These are phyloP conservation scores for Phylloporus sp. DNA, from an alignment of 768 basidiomycete species.

Conservation along the genomic window DNA sequence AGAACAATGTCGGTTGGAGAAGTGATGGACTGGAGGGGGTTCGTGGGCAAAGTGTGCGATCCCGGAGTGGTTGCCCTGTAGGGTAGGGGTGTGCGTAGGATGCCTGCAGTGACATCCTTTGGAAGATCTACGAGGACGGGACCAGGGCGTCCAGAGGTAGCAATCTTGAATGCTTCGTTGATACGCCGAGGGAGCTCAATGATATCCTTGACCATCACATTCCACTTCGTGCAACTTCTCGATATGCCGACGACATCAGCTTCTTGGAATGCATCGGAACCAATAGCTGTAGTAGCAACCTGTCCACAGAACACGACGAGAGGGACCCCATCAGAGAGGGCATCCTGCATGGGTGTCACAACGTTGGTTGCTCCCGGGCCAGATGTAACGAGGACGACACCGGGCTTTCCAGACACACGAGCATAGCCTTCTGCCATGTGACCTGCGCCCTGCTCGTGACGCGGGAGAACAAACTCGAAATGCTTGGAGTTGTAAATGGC, in stretches of 20 bases:
- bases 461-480: slow-evolving; percentile 92
- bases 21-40: slow-evolving; percentile 59
- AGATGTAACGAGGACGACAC: slow-evolving; percentile 96
- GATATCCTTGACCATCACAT: slow-evolving; percentile 99
- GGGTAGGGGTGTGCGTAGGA: slow-evolving; percentile 80
- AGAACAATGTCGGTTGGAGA: slow-evolving; percentile 59
- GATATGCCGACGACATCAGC: slow-evolving; percentile 97
- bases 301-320: slow-evolving; percentile 95
- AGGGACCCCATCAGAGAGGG: slow-evolving; percentile 89
- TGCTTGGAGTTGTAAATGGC: slow-evolving; percentile 96
- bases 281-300: slow-evolving; percentile 98
- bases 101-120: slow-evolving; percentile 96
- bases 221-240: slow-evolving; percentile 98
- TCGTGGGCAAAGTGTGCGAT: slow-evolving; percentile 66
- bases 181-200: slow-evolving; percentile 91
- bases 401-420: slow-evolving; percentile 94
- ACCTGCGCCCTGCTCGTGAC: slow-evolving; percentile 97
- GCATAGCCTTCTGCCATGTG: slow-evolving; percentile 99
- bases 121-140: slow-evolving; percentile 98
- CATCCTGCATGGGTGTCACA: slow-evolving; percentile 97
- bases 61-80: slow-evolving; percentile 86
- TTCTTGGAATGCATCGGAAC: slow-evolving; percentile 99
- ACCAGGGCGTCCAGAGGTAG: slow-evolving; percentile 93
- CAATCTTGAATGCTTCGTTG: slow-evolving; percentile 99
- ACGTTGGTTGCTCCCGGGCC: slow-evolving; percentile 98